Percentiles rank a stretch among this genome's conserved stretches.
phyloP scores from a whole-genome alignment of 495 filamentous ascomycete genomes.

The Daldinia caldariorum region DNA sequence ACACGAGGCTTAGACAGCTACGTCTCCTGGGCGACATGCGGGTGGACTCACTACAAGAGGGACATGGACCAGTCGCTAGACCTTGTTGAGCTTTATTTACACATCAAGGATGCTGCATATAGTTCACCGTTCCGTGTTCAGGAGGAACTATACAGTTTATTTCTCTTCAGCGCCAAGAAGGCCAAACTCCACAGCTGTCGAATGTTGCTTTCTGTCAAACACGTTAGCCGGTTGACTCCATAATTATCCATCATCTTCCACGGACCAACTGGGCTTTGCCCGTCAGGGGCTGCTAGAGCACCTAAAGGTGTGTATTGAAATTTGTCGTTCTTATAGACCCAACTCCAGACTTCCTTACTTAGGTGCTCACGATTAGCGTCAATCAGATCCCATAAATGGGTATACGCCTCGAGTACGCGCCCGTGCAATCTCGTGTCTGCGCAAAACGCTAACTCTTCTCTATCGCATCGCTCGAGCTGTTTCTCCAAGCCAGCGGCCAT shows the following conservation, averaged over 20 bases:
- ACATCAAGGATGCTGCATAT: background rate
- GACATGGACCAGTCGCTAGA: conserved; percentile 2
- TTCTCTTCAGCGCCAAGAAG: conserved; percentile 62
- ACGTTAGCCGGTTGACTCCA: conserved; percentile 15
- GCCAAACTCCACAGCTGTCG: conserved; percentile 67
- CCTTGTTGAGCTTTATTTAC: conserved; percentile 12
- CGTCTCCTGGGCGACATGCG: background rate
- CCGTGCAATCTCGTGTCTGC: conserved; percentile 53
- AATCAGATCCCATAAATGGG: conserved; percentile 68
- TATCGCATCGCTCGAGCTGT: conserved; percentile 58
- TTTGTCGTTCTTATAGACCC: conserved; percentile 60
- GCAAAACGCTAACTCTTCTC: conserved; percentile 59
- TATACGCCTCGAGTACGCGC: conserved; percentile 66
- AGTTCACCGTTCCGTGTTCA: conserved; percentile 5
- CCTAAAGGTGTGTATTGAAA: conserved; percentile 65
- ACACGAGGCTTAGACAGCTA: conserved; percentile 19
- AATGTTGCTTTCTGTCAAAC: conserved; percentile 59
- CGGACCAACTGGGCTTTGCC: conserved; percentile 51
- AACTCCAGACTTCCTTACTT: conserved; percentile 71
- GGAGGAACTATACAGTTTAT: conserved; percentile 33
- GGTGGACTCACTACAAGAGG: background rate
- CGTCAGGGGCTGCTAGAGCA: conserved; percentile 61
- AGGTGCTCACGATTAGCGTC: conserved; percentile 63
- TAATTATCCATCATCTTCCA: conserved; percentile 8
- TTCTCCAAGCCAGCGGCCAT: conserved; percentile 66